These are phyloP conservation scores for Fagopyrum tataricum DNA, from an alignment of 148 eudicot genomes.

Conservation along the genomic window DNA sequence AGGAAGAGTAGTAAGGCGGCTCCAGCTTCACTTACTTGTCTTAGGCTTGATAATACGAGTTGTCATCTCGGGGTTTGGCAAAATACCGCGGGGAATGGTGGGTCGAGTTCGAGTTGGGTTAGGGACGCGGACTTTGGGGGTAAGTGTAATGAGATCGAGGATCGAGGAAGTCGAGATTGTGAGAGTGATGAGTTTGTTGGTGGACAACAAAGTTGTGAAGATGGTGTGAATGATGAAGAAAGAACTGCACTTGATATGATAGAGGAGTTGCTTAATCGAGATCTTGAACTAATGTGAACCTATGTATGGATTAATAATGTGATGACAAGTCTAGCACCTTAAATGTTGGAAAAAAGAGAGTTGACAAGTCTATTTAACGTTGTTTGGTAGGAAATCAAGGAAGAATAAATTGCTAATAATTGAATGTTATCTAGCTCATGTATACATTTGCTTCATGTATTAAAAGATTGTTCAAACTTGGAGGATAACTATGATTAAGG, in stretches of 20 bases:
- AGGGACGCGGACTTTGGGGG: constrained; percentile 34
- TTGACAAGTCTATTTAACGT: neutral
- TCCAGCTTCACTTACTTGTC: constrained; percentile 50
- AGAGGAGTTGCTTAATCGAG: constrained; percentile 31
- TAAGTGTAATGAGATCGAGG: neutral
- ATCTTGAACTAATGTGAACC: neutral
- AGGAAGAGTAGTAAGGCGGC: constrained; percentile 37
- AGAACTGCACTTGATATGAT: constrained; percentile 40
- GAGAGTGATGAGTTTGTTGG: neutral
- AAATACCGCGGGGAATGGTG: constrained; percentile 34
- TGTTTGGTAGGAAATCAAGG: neutral
- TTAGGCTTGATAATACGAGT: constrained; percentile 55
- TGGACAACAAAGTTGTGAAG: constrained; percentile 1
- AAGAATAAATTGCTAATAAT: neutral
- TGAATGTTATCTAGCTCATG: no score
- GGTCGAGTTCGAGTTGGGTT: constrained; percentile 44
- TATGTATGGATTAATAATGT: neutral
- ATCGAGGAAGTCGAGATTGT: neutral
- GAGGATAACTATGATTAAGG: no score
- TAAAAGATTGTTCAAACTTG: no score
- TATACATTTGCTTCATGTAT: no score
- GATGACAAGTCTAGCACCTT: neutral
- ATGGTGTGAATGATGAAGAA: constrained; percentile 25
- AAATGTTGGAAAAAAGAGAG: neutral
- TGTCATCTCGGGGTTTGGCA: constrained; percentile 63